A percentile compares a stretch with the other conserved stretches of the same genome.
Conservation (phyloP, 176 grass and related monocot genomes). For the Tuctoria greenei region DNA sequence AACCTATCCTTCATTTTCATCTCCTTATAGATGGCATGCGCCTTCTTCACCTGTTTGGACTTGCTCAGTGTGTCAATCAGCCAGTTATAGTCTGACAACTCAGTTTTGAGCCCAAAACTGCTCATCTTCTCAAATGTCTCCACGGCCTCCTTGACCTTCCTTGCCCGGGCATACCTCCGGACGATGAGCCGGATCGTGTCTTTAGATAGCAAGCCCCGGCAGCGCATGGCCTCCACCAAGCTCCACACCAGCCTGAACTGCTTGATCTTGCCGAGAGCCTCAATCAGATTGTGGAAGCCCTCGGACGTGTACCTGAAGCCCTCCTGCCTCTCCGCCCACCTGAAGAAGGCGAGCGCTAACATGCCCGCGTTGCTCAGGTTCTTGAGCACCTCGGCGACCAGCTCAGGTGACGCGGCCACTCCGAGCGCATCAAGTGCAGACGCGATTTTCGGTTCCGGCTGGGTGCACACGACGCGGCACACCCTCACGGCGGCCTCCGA, state of each 20-base stretch:
- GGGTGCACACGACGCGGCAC: conserved; percentile 41
- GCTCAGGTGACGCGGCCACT: conserved; percentile 31
- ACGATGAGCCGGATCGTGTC: conserved; percentile 63
- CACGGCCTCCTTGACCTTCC: conserved; percentile 53
- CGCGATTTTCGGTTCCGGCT: conserved; percentile 18
- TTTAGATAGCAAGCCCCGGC: conserved; percentile 45
- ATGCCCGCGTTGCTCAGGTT: conserved; percentile 61
- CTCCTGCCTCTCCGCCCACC: conserved; percentile 69
- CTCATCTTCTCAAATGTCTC: conserved; percentile 67
- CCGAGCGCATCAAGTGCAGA: conserved; percentile 44
- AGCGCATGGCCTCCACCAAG: conserved; percentile 64
- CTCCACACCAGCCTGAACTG: conserved; percentile 65
- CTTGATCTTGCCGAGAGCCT: conserved; percentile 78
- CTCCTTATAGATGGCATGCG: conserved; percentile 57
- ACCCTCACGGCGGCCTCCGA: conserved; percentile 48
- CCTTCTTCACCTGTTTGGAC: conserved; percentile 60
- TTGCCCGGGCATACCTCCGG: conserved; percentile 55
- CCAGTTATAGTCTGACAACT: conserved; percentile 64
- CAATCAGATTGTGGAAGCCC: conserved; percentile 65
- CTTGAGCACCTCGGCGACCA: conserved; percentile 58
- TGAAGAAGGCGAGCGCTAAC: conserved; percentile 58
- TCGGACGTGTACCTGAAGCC: conserved; percentile 53
- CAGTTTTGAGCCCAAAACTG: conserved; percentile 47
- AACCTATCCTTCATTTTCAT: conserved; percentile 61
- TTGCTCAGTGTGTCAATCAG: conserved; percentile 62